Evolutionary conservation across 768 basidiomycete species (phyloP).

Genomic region (Harrya chromipes): DNA sequence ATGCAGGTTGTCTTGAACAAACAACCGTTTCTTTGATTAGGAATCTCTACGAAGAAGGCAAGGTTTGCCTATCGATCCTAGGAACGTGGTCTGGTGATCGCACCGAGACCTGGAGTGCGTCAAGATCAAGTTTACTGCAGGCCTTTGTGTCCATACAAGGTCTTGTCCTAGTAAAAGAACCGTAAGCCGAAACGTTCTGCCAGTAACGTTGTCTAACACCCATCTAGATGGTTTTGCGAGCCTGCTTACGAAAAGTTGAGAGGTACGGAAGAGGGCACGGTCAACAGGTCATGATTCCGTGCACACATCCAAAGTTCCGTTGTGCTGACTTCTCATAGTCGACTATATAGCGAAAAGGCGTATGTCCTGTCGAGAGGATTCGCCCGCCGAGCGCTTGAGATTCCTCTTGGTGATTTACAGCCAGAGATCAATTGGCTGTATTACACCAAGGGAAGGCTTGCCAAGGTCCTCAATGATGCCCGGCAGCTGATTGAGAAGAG

Average conservation of each 20-base stretch:
- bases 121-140: slow-evolving; percentile 84
- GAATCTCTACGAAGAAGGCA: slow-evolving; percentile 93
- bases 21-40: slow-evolving; percentile 33
- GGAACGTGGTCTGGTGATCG: slow-evolving; percentile 92
- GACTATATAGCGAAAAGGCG: slow-evolving; percentile 90
- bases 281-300: slow-evolving; percentile 63
- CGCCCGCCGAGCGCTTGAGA: slow-evolving; percentile 83
- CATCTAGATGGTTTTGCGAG: slow-evolving; percentile 79
- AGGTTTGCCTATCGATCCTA: slow-evolving; percentile 88
- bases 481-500: slow-evolving; percentile 67
- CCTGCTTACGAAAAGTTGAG: slow-evolving; percentile 91
- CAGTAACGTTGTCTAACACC: slow-evolving; percentile 1
- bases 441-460: slow-evolving; percentile 56
- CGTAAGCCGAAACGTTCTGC: slow-evolving; percentile 48
- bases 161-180: slow-evolving; percentile 87
- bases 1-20: not conserved
- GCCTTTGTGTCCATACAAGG: slow-evolving; percentile 94
- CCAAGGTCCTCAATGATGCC: slow-evolving; percentile 65
- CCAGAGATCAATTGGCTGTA: slow-evolving; percentile 75
- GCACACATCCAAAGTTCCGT: not conserved
- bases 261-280: slow-evolving; percentile 84
- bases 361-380: slow-evolving; percentile 89
- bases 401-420: slow-evolving; percentile 69
- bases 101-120: slow-evolving; percentile 83
- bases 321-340: slow-evolving; percentile 43